Evolutionary conservation across 495 filamentous ascomycete species (phyloP), one percentile per base, ranked within the genome.

Genomic region (Pyrenopolyporus hunteri): DNA sequence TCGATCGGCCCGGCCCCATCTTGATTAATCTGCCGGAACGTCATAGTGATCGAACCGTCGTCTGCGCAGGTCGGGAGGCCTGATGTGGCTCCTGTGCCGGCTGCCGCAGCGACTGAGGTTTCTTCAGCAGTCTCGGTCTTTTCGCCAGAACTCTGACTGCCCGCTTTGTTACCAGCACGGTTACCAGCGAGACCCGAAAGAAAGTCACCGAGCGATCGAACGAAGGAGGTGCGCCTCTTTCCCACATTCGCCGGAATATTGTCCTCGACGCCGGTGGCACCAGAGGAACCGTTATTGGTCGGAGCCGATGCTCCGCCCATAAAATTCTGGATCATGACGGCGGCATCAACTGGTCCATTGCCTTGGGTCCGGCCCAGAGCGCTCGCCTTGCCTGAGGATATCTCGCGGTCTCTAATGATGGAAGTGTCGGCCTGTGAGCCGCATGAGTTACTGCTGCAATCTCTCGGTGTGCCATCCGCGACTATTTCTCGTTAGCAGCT

Each of bases 361-460:
- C 78, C 78, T 37, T 82, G 71, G 25, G 83, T 87, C 11, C 84
- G 80, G 23, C 84, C 84, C 11, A 87, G 74, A 36, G 84, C 77
- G 25, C 79, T 75, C 23, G 77, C 81, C 43, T 80, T 74, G 58
- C 65, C 63, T 25, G 63, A 72, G 31, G 66, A 64, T 46, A 82
- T 70, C 59, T 80, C 78, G 22, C 70, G 69, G 51, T 78, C 70
- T 13, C 83, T 78, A 67, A 85, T 84, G 67, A 85, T 83, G 51
- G 81, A 74, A 16, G 77, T 81, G 68, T 80, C 76, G 48, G 76
- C 76, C 44, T 78, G 70, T 14, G 77, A 73, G 32, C 79, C 83
- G 63, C 83, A 85, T 3, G 55, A 58, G 45, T 81, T 80, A 26
- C 73, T 73, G 35, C 74, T 76, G 66, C 82, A 84, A 67, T 83